Conservation (phyloP, 2,329 filamentous ascomycete genomes). For the Phialophora macrospora region DNA sequence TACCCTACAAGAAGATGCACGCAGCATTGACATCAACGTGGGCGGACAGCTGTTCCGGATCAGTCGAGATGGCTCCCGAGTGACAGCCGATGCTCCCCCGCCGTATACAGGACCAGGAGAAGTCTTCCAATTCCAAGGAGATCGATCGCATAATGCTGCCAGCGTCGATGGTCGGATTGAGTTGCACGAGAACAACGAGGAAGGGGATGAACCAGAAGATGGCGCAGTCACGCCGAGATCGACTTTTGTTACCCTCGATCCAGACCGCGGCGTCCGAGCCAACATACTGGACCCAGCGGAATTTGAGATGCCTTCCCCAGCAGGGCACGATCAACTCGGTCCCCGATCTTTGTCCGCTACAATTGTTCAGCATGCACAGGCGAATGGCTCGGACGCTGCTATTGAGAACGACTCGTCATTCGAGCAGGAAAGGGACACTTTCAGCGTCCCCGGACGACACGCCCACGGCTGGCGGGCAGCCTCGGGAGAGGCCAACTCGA, state of each 20-base stretch:
- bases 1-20: conserved; percentile 40
- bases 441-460: background rate
- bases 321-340: conserved; percentile 14
- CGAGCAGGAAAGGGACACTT: background rate
- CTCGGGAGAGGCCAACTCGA: background rate
- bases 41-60: conserved; percentile 43
- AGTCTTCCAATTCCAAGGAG: conserved; percentile 18
- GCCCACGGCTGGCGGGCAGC: background rate
- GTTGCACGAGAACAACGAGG: conserved; percentile 13
- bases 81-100: conserved; percentile 38
- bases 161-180: conserved; percentile 7
- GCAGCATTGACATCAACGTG: conserved; percentile 42
- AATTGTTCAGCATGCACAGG: background rate
- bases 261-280: conserved; percentile 18
- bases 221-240: conserved; percentile 29
- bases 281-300: conserved; percentile 26
- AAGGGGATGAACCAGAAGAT: conserved; percentile 10
- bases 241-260: conserved; percentile 10
- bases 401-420: background rate
- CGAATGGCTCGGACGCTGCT: background rate
- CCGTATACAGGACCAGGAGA: conserved; percentile 36
- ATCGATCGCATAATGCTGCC: background rate
- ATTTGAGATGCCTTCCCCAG: conserved; percentile 25
- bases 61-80: conserved; percentile 42
- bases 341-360: conserved; percentile 24